These are phyloP conservation scores for Amanita polypyramis DNA, from an alignment of 768 basidiomycete genomes.

Conservation along the genomic window DNA sequence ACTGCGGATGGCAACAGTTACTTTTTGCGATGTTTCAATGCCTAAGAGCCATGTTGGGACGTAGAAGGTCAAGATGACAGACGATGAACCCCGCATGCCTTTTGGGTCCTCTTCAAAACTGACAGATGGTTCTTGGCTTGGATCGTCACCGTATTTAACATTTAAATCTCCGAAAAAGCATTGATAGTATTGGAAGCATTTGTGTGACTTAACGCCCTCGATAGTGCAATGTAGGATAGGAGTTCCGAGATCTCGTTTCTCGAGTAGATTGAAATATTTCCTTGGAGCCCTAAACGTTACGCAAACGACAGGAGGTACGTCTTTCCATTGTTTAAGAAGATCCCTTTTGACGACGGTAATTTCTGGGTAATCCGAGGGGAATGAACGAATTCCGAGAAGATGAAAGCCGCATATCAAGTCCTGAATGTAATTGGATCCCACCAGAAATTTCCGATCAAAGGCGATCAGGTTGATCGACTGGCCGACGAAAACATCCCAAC, in stretches of 20 bases:
- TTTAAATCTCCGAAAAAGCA: background rate
- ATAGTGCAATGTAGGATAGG: constrained; percentile 9
- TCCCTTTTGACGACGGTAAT: constrained; percentile 8
- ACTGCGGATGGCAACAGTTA: constrained; percentile 12
- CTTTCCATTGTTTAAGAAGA: constrained; percentile 22
- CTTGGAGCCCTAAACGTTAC: constrained; percentile 27
- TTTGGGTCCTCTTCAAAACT: constrained; percentile 12
- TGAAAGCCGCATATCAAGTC: constrained; percentile 29
- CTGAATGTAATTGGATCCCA: constrained; percentile 23
- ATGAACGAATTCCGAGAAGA: constrained; percentile 18
- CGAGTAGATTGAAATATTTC: constrained; percentile 17
- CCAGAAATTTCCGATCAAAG: constrained; percentile 14
- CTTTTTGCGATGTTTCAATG: constrained; percentile 6
- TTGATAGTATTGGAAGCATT: constrained; percentile 12
- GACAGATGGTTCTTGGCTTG: constrained; percentile 4
- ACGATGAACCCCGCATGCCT: constrained; percentile 14
- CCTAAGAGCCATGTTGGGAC: constrained; percentile 17
- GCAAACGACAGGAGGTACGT: constrained; percentile 26
- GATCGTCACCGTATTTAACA: constrained; percentile 7
- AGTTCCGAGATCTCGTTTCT: constrained; percentile 13
- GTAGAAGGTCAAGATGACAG: constrained; percentile 14
- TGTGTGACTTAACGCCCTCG: background rate
- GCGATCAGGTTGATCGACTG: constrained; percentile 18
- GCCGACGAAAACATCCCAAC: constrained; percentile 35
- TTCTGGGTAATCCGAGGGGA: constrained; percentile 3